Conservation (phyloP, 1,284 basidiomycete species). For the Ganoderma multipileum region DNA sequence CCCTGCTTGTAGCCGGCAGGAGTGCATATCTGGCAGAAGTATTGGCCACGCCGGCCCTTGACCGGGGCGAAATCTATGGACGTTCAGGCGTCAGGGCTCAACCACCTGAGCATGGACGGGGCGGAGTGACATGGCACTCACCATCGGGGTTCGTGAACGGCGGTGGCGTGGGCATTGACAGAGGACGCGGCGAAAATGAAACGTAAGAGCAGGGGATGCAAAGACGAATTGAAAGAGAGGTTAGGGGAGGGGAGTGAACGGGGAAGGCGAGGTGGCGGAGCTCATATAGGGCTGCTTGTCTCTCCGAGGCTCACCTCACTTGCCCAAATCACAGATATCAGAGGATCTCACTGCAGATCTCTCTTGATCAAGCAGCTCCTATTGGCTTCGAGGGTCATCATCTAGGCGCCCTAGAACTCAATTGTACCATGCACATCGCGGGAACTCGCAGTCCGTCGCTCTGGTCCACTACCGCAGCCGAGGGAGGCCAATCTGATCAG, state of each 20-base stretch:
- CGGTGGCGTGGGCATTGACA: not conserved
- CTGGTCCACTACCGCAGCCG: not conserved
- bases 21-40: slow-evolving; percentile 31
- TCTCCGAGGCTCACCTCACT: too few species aligned
- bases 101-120: not conserved
- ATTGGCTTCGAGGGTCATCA: slow-evolving; percentile 20
- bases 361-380: slow-evolving; percentile 25
- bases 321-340: slow-evolving; percentile 18
- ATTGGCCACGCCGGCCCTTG: slow-evolving; percentile 19
- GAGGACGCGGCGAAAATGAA: too few species aligned
- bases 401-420: slow-evolving; percentile 17
- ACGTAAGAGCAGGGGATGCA: not conserved
- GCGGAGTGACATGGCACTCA: not conserved
- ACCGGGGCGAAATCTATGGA: slow-evolving; percentile 28
- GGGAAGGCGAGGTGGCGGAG: slow-evolving; percentile 1
- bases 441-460: not conserved
- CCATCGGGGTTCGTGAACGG: not conserved
- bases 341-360: slow-evolving; percentile 23
- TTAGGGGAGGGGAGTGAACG: not conserved
- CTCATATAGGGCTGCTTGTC: slow-evolving; percentile 22
- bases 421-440: not conserved
- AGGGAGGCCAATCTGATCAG: not conserved
- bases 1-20: slow-evolving; percentile 17
- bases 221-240: too few species aligned
- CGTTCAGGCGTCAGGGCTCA: not conserved